Conservation (phyloP, 192 early-diverging fungal genomes). For the Chytriomyces hyalinus region DNA sequence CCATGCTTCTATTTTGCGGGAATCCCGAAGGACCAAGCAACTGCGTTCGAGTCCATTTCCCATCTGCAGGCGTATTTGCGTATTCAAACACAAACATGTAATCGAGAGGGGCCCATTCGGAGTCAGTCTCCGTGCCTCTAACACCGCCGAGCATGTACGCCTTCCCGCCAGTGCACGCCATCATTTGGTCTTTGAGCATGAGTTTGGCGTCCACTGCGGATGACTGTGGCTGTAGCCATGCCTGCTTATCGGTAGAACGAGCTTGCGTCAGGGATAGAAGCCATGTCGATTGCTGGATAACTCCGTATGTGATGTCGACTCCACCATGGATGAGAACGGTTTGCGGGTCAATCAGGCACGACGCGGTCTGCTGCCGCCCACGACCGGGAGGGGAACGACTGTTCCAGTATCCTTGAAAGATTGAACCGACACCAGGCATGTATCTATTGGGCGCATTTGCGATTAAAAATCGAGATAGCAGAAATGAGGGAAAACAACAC, state of each 20-base stretch:
- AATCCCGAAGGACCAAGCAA: background rate
- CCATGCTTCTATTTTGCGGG: background rate
- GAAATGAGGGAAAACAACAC: no score
- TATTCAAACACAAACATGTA: background rate
- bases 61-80: background rate
- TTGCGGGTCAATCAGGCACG: slow-evolving; percentile 13
- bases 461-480: background rate
- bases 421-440: background rate
- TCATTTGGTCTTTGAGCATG: slow-evolving; percentile 12
- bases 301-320: background rate
- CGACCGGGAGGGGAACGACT: background rate
- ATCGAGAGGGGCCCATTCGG: background rate
- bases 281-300: background rate
- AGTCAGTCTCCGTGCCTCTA: background rate
- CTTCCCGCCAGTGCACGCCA: slow-evolving; percentile 12
- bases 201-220: background rate
- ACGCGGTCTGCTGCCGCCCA: background rate
- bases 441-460: slow-evolving; percentile 7
- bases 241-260: background rate
- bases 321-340: slow-evolving; percentile 29
- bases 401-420: background rate
- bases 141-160: slow-evolving; percentile 27
- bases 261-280: background rate
- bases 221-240: slow-evolving; percentile 1
- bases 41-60: background rate